These are phyloP conservation scores for Rosa hybrid DNA, from an alignment of 331 rosid genomes.

Conservation along the genomic window DNA sequence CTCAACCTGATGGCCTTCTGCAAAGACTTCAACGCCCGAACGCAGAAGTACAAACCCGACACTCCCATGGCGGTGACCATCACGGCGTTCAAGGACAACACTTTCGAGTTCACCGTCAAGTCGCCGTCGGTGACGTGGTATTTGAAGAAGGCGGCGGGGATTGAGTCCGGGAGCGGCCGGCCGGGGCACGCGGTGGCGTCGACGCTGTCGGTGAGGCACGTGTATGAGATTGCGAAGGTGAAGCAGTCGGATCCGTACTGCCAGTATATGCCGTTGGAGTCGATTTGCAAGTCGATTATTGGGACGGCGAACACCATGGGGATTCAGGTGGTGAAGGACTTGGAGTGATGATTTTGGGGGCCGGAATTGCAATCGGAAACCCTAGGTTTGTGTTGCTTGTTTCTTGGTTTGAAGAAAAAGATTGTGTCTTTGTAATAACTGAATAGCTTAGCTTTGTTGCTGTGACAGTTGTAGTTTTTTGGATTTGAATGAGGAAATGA, in stretches of 20 bases:
- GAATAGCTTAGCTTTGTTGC: background rate
- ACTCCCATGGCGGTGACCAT: constrained; percentile 87
- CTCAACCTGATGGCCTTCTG: constrained; percentile 88
- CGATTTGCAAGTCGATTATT: constrained; percentile 72
- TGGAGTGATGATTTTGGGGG: constrained; percentile 53
- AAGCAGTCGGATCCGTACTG: constrained; percentile 81
- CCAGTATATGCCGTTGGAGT: constrained; percentile 76
- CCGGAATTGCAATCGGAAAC: background rate
- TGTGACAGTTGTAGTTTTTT: background rate
- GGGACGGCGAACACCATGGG: constrained; percentile 88
- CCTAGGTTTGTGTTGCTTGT: background rate
- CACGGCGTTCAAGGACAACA: constrained; percentile 88
- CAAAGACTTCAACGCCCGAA: constrained; percentile 86
- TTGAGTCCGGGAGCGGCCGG: constrained; percentile 72
- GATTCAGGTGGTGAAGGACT: constrained; percentile 70
- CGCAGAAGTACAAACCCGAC: constrained; percentile 76
- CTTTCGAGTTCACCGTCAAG: constrained; percentile 77
- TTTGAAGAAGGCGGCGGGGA: constrained; percentile 80
- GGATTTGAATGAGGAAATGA: background rate
- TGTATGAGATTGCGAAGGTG: constrained; percentile 75
- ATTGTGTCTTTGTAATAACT: background rate
- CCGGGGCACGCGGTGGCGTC: constrained; percentile 73
- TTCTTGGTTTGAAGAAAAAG: background rate
- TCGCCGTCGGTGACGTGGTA: constrained; percentile 85
- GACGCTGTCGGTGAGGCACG: constrained; percentile 59